phyloP scores from a whole-genome alignment of 768 basidiomycete species.

The Kwoniella botswanensis region DNA sequence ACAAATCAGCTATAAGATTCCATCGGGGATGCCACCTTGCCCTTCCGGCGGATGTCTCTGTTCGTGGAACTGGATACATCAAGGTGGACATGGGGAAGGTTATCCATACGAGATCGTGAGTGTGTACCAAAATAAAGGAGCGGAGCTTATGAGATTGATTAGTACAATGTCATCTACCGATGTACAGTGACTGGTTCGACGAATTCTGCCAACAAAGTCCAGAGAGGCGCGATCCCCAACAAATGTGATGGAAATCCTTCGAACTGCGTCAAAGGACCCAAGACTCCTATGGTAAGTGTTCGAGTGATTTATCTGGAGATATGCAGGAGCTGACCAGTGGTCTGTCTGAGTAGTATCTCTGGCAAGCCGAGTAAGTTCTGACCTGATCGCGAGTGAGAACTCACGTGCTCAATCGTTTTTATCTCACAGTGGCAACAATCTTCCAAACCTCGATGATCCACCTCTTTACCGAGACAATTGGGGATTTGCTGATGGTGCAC shows the following conservation, averaged over 20 bases:
- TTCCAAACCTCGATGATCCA: conserved; percentile 23
- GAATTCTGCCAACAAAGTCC: conserved; percentile 19
- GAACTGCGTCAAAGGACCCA: conserved; percentile 36
- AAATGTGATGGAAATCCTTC: conserved; percentile 29
- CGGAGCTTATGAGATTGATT: conserved; percentile 2
- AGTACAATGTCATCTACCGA: conserved; percentile 45
- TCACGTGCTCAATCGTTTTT: not conserved
- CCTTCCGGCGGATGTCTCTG: conserved; percentile 65
- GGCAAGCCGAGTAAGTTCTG: conserved; percentile 22
- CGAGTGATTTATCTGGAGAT: not conserved
- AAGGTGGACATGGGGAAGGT: conserved; percentile 37
- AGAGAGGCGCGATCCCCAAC: conserved; percentile 24
- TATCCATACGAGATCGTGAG: conserved; percentile 44
- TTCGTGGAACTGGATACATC: conserved; percentile 64
- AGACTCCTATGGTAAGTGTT: conserved; percentile 60
- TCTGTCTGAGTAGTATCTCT: conserved; percentile 7
- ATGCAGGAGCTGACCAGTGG: not conserved
- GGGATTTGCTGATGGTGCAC: conserved; percentile 74
- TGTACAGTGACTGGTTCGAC: conserved; percentile 43
- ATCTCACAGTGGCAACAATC: conserved; percentile 34
- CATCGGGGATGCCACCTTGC: conserved; percentile 71
- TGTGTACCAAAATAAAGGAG: not conserved
- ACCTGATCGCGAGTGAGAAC: not conserved
- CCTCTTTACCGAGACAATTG: conserved; percentile 69
- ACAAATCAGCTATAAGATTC: conserved; percentile 73